Evolutionary conservation across 1,139 yeast species (phyloP), one percentile per base, ranked within the genome.

Genomic region (Lodderomyces metapsilosis): DNA sequence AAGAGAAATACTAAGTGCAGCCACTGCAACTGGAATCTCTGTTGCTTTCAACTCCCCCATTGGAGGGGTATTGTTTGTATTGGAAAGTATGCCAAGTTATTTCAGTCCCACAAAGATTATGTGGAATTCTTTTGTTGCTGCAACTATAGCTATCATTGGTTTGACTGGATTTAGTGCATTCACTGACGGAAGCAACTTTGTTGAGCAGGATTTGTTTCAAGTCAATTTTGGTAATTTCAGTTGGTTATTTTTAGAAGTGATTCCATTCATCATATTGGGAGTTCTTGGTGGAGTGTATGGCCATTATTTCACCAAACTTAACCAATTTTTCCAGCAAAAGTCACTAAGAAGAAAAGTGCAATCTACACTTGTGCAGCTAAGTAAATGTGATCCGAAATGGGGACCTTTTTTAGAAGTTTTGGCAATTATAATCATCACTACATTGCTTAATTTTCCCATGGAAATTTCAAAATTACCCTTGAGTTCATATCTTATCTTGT

Each of bases 21-120:
- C 96, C 1, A 80, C 94, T 1, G 95, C 96, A 0, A 88, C 95
- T 0, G 98, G 97, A 7, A 91, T 91, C 11, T 87, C 96, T 0
- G 91, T 88, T 2, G 97, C 97, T 0, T 91, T 91, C 64, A 89
- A 89, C 43, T 85, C 97, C 0, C 98, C 98, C 1, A 87, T 91
- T 44, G 97, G 97, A 12, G 98, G 98, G 4, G 95, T 91, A 1
- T 62, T 91, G 23, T 91, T 91, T 62, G 86, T 89, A 3, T 64
- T 91, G 23, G 98, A 91, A 54, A 79, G 79, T 46, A 70, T 86
- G 46, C 79, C 84, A 3, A 74, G 82, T 36, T 84, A 76, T 52
- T 79, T 82, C 53, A 74, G 76, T 40, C 80, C 84, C 17, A 79
- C 80, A 20, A 75, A 72, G 44, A 74, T 82, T 48, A 78, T 86